phyloP scores from a whole-genome alignment of 352 stramenopile species.

The Phytophthora capsici region DNA sequence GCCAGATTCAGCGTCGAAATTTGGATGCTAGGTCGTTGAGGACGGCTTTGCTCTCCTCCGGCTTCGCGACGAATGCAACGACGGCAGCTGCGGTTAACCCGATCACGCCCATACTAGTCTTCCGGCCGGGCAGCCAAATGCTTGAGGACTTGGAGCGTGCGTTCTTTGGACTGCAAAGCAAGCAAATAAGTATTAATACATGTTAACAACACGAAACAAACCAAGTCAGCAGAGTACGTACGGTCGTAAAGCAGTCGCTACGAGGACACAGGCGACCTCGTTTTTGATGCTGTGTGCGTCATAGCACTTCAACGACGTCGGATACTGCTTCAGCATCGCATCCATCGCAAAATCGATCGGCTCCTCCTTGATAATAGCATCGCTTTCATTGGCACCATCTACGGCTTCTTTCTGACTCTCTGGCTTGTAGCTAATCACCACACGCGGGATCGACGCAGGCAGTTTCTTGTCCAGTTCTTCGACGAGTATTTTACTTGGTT shows the following conservation, averaged over 20 bases:
- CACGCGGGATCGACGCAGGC: conserved; percentile 55
- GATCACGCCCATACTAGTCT: conserved; percentile 19
- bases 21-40: conserved; percentile 32
- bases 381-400: conserved; percentile 16
- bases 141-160: conserved; percentile 48
- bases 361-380: conserved; percentile 21
- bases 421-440: conserved; percentile 65
- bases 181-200: conserved; percentile 7
- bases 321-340: conserved; percentile 58
- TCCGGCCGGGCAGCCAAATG: conserved; percentile 31
- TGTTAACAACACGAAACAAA: conserved; percentile 1
- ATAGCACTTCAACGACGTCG: conserved; percentile 50
- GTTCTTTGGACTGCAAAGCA: conserved; percentile 48
- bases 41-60: conserved; percentile 38
- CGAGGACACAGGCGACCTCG: conserved; percentile 40
- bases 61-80: conserved; percentile 33
- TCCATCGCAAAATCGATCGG: conserved; percentile 53
- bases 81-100: conserved; percentile 18
- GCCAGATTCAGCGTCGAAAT: conserved; percentile 32
- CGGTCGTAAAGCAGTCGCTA: conserved; percentile 60
- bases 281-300: conserved; percentile 45
- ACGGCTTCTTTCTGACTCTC: conserved; percentile 23
- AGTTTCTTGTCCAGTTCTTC: conserved; percentile 67
- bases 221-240: conserved; percentile 34
- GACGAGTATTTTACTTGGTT: conserved; percentile 47